Evolutionary conservation across 1,284 basidiomycete genomes (phyloP), one percentile per base, ranked within the genome.

Genomic region (Chondrostereum purpureum): DNA sequence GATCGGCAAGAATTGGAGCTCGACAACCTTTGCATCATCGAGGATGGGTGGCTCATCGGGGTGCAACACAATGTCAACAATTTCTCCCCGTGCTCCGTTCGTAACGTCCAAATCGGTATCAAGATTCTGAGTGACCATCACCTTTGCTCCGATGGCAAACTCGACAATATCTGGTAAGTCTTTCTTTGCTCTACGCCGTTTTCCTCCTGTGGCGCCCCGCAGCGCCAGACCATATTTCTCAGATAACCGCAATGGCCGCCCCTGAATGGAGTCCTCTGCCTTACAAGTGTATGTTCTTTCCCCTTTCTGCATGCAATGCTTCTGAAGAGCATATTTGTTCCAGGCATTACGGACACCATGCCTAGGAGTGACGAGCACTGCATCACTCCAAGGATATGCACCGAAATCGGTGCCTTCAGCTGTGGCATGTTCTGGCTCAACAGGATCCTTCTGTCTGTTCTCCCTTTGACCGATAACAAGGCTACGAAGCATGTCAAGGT

Each of bases 1-100:
- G 13, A 48, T 22, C 1, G 65, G 68, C 12, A 60, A 50, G 31
- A 64, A 46, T 37, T 53, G 43, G n/a, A 69, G 50, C 1, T 45
- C 2, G 0, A 51, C 44, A 4, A 49, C 35, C 10, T 22, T 37
- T n/a, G 27, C 27, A n/a, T 11, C 37, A 14, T 47, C 42, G 22
- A 33, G 13, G 1, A 23, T 19, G 4, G 14, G 12, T 17, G 54
- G 48, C 14, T 50, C 43, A 13, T 46, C 21, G 11, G 39, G 21
- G 24, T 50, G 14, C 5, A 49, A 14, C 12, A 59, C 50, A 14
- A 63, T 48, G 4, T 41, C 40, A 3, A 40, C 24, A 1, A 64
- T 50, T 17, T 50, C 44, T 0, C 46, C 47, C 2, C 46, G 22
- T n/a, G 51, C 31, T 4, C 57, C 49, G n/a, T 58, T 57, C n/a